Conservation (phyloP, 1,284 basidiomycete species). For the Apiotrichum brassicae region DNA sequence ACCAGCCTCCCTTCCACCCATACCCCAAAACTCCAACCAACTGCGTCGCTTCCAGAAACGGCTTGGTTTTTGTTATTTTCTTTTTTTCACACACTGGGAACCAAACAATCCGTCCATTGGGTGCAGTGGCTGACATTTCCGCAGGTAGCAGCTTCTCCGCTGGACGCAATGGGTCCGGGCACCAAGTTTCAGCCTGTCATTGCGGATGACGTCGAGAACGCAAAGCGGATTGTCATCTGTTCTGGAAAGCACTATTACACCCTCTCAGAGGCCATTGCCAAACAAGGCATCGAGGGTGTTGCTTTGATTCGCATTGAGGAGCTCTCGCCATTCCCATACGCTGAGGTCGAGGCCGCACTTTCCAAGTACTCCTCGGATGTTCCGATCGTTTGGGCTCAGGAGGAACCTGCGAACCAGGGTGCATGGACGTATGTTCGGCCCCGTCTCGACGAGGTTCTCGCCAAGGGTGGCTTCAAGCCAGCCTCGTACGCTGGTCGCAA, state of each 20-base stretch:
- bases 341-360: conserved; percentile 52
- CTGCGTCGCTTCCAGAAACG: no score
- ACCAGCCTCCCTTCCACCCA: no score
- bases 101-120: not conserved
- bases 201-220: conserved; percentile 45
- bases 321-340: conserved; percentile 75
- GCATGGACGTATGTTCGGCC: conserved; percentile 62
- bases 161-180: conserved; percentile 60
- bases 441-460: conserved; percentile 55
- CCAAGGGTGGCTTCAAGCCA: conserved; percentile 32
- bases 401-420: conserved; percentile 81
- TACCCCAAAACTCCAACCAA: no score
- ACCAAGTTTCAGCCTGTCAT: conserved; percentile 68
- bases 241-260: conserved; percentile 85
- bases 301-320: conserved; percentile 75
- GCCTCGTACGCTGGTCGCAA: conserved; percentile 60
- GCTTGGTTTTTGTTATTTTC: no score
- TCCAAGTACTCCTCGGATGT: conserved; percentile 49
- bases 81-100: no score
- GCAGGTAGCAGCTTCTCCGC: conserved; percentile 65
- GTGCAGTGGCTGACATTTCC: conserved; percentile 4
- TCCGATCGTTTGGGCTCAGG: conserved; percentile 64
- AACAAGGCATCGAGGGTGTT: conserved; percentile 52
- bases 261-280: conserved; percentile 60
- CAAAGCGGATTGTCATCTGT: conserved; percentile 47